phyloP scores from a whole-genome alignment of 2,329 filamentous ascomycete genomes.

The Blastomyces parvus region DNA sequence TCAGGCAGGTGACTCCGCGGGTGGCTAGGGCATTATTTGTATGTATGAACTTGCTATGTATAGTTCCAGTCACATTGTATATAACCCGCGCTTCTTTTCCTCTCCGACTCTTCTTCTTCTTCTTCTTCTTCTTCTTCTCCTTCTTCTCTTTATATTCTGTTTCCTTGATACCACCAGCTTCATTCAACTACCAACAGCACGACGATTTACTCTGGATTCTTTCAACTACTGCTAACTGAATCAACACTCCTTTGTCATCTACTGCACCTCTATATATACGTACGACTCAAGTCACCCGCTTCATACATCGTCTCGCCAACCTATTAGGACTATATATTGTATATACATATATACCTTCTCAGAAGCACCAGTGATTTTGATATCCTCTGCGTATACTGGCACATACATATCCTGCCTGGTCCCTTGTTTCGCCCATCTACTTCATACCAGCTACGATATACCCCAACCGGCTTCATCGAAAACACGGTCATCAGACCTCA shows the following conservation, averaged over 20 bases:
- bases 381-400: not conserved
- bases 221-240: no score
- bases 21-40: no score
- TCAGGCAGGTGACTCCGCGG: not conserved
- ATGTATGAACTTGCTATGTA: no score
- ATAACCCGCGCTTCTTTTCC: not conserved
- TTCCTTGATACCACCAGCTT: not conserved
- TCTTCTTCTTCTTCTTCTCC: not conserved
- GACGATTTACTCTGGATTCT: no score
- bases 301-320: not conserved
- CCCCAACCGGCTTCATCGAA: not conserved
- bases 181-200: not conserved
- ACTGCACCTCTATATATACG: not conserved
- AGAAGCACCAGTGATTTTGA: not conserved
- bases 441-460: not conserved
- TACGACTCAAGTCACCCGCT: no score
- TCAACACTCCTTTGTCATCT: not conserved
- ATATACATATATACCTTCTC: not conserved
- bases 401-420: not conserved
- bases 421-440: not conserved
- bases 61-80: no score
- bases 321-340: not conserved
- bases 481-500: conserved; percentile 6
- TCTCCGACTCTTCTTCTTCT: not conserved
- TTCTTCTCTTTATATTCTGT: not conserved